Evolutionary conservation across 495 filamentous ascomycete genomes (phyloP).

Genomic region (Niebla homalea): DNA sequence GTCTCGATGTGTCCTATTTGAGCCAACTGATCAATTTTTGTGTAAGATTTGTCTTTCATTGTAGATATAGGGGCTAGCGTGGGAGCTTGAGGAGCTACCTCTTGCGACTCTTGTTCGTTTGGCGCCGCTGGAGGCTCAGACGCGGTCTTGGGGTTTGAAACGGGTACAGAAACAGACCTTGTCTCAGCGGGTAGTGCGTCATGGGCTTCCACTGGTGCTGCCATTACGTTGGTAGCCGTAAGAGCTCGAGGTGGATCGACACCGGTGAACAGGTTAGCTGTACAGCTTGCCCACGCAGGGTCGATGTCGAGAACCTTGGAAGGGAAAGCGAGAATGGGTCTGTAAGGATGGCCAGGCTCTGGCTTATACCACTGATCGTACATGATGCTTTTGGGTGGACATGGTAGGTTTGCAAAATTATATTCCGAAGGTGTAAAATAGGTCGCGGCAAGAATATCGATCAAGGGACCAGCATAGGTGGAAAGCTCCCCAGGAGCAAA

Average conservation of each 20-base stretch:
- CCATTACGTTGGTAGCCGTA: background rate
- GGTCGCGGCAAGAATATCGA: background rate
- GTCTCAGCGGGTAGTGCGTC: background rate
- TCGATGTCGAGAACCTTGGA: background rate
- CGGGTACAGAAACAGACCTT: background rate
- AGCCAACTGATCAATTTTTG: background rate
- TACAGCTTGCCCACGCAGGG: slow-evolving; percentile 2
- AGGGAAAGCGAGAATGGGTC: slow-evolving; percentile 5
- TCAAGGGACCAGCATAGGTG: slow-evolving; percentile 1
- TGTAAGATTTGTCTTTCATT: background rate
- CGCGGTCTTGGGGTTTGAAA: background rate
- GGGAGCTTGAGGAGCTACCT: background rate
- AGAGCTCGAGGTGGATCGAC: slow-evolving; percentile 7
- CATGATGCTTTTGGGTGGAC: slow-evolving; percentile 4
- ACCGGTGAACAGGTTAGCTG: background rate
- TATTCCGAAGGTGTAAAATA: background rate
- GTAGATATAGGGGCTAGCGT: background rate
- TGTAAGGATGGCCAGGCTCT: background rate
- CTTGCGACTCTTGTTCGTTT: background rate
- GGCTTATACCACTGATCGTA: background rate
- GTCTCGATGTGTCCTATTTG: background rate
- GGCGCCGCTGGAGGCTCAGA: background rate
- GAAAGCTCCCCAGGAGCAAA: slow-evolving; percentile 9
- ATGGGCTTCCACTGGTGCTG: background rate
- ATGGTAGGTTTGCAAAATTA: slow-evolving; percentile 5